Evolutionary conservation across 768 basidiomycete species (phyloP).

Genomic region (Coprinopsis marcescibilis): DNA sequence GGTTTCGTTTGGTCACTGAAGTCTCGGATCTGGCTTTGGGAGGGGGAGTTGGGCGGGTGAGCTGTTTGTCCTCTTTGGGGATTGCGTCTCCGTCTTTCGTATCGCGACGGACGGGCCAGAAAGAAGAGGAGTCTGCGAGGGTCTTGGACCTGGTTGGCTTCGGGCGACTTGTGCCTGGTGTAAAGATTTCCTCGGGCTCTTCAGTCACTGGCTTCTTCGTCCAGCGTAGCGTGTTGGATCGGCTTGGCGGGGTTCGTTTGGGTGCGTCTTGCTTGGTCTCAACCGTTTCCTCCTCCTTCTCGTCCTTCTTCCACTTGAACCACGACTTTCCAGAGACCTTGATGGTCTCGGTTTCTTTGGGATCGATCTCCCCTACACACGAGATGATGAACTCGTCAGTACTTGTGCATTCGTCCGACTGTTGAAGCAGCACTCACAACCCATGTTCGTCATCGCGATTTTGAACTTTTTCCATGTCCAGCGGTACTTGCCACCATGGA

Average conservation of each 20-base stretch:
- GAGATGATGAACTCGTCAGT: not conserved
- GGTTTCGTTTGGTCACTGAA: constrained; percentile 17
- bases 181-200: constrained; percentile 24
- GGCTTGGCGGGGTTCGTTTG: constrained; percentile 14
- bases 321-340: constrained; percentile 51
- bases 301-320: constrained; percentile 47
- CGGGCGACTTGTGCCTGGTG: constrained; percentile 12
- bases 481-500: constrained; percentile 71
- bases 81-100: constrained; percentile 17
- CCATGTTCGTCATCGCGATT: constrained; percentile 75
- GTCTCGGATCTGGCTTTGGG: constrained; percentile 27
- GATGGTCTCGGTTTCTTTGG: constrained; percentile 51
- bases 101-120: constrained; percentile 26
- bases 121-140: constrained; percentile 17
- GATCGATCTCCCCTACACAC: constrained; percentile 61
- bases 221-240: constrained; percentile 23
- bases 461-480: constrained; percentile 85
- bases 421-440: constrained; percentile 52
- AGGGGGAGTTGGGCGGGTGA: not conserved
- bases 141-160: constrained; percentile 23
- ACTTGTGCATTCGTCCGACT: too few species aligned
- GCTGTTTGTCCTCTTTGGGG: constrained; percentile 16
- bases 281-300: constrained; percentile 21
- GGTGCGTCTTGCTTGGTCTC: constrained; percentile 6
- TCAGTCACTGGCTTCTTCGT: constrained; percentile 23